These are phyloP conservation scores for Russula griseocarnosa DNA, from an alignment of 768 basidiomycete genomes.

Conservation along the genomic window DNA sequence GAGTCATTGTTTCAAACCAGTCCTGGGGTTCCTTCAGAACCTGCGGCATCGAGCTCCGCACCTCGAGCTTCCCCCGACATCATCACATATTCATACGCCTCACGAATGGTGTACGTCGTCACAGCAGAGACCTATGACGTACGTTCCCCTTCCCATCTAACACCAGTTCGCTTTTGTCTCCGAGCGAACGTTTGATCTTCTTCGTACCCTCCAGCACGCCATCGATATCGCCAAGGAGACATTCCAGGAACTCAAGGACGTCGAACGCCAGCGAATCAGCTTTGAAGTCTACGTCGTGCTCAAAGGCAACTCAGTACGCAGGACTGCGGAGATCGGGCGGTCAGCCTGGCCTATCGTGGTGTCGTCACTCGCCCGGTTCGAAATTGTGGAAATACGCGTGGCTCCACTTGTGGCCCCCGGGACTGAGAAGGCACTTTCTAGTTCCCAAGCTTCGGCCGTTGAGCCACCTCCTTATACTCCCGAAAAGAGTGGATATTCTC, in stretches of 20 bases:
- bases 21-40: not conserved
- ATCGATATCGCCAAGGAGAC: slow-evolving; percentile 26
- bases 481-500: not conserved
- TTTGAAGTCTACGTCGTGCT: slow-evolving; percentile 30
- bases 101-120: slow-evolving; percentile 33
- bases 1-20: too few species aligned
- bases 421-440: not conserved
- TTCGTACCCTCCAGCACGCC: slow-evolving; percentile 27
- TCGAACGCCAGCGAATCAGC: slow-evolving; percentile 26
- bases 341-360: slow-evolving; percentile 31
- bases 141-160: too few species aligned
- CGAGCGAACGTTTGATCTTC: too few species aligned
- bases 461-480: slow-evolving; percentile 21
- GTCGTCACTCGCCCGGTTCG: slow-evolving; percentile 29
- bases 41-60: not conserved
- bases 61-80: slow-evolving; percentile 13
- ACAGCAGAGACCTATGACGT: slow-evolving; percentile 30
- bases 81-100: slow-evolving; percentile 32
- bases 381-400: slow-evolving; percentile 31
- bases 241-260: slow-evolving; percentile 30
- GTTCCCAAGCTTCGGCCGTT: not conserved
- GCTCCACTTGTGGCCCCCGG: too few species aligned
- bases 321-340: slow-evolving; percentile 29
- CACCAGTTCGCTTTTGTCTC: too few species aligned
- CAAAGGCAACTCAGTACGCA: slow-evolving; percentile 10